Evolutionary conservation across 2,329 filamentous ascomycete genomes (phyloP), one percentile per base, ranked within the genome.

Genomic region (Alternaria rosae): DNA sequence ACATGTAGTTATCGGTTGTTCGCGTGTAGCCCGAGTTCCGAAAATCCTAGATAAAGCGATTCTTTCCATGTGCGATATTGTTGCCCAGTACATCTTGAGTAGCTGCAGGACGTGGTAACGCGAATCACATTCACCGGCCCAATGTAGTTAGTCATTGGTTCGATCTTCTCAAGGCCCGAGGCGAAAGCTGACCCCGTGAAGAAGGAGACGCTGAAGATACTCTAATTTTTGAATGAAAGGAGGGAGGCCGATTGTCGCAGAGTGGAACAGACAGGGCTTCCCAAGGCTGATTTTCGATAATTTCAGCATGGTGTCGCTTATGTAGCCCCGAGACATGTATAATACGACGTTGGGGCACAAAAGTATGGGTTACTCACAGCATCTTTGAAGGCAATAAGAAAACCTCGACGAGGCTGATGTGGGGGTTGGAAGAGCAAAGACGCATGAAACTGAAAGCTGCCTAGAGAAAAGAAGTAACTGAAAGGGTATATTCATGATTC

Each of bases 401-500:
- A 38, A 17, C 35, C 5, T 38, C 35, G 35, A 38, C 8, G 1
- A 38, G 35, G 35, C 35, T 38, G 35, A 38, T 38, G n/a, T 38
- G 35, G 35, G 35, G 35, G 35, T 38, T 38, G 35, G n/a, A 38
- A 38, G 35, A 38, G 35, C 35, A 38, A 38, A 38, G 35, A 38
- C n/a, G 35, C 35, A 38, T 38, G 35, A n/a, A 38, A 38, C 35
- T 38, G 35, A 5, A 38, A 1, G 35, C 35, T 38, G 35, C 35
- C 8, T 3, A 12, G 20, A 35, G 12, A 23, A 26, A 8, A 32
- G n/a, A 28, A 17, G n/a, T 45, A 30, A 23, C 11, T 57, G 41
- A 61, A 32, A 28, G 54, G 58, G 58, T 61, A 61, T 61, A 54
- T 52, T 69, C 67, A 61, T 69, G 30, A 63, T 32, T 69, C 65